Base-by-base conservation (phyloP, 306 rosid species). In the Malus domestica region DNA sequence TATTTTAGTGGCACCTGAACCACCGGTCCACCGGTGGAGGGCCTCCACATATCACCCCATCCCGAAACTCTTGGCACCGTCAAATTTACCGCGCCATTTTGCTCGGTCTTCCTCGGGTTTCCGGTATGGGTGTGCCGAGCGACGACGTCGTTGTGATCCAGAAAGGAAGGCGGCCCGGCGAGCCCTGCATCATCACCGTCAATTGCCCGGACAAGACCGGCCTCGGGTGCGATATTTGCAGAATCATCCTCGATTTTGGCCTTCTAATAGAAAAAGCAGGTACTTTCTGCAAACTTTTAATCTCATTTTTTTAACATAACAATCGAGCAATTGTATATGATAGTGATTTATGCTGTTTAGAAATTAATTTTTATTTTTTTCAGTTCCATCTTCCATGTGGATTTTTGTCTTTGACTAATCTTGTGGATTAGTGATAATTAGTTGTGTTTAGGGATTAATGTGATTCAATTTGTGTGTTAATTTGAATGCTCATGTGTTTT, bases 171-270 rank as follows among this genome's bases (percentile, higher is more conserved):
- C 62, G 35, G 2, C 51, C 89, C 6, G 85, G 83, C 42, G 91
- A 90, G 42, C 89, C 93, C 61, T 81, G 51, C 74, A 67, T 87
- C 60, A 57, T 92, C 80, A 90, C 93, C 62, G 87, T 90, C 62
- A 92, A 88, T 68, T 92, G 97, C 80, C 96, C 96, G 15, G 93
- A 88, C 67, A 88, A 87, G 80, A 83, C 88, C 69, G 96, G 97
- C 27, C 91, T 89, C 51, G 97, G 86, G 9, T 89, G 90, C 77
- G 93, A 90, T 78, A 86, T 92, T 69, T 92, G 89, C 81, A 81
- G 90, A 64, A 62, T 85, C 46, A 84, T 92, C 76, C 91, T 92
- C 58, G 88, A 92, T 63, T 89, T 89, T 52, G 97, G 93, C 23
- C 88, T 92, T 62, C 78, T 62, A 82, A 85, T 92, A 14, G 30